Percentiles rank a stretch among this genome's conserved stretches.
Conservation (phyloP, 2,329 filamentous ascomycete genomes). For the Monosporascus sp. region DNA sequence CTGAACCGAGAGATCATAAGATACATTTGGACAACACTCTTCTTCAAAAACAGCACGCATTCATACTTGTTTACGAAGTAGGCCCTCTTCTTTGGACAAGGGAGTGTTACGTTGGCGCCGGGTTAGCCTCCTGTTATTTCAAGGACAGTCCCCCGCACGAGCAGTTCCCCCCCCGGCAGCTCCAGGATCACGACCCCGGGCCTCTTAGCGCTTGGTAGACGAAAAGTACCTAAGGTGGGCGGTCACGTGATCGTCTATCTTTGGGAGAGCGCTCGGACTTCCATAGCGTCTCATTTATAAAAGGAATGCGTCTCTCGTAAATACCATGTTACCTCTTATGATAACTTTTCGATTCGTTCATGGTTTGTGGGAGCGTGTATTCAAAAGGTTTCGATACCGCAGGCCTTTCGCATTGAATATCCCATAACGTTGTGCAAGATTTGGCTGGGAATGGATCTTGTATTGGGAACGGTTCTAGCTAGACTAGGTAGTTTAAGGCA, state of each 20-base stretch:
- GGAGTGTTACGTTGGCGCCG: background rate
- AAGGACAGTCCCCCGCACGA: background rate
- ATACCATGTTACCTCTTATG: too few relatives aligned
- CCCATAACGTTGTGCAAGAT: too few relatives aligned
- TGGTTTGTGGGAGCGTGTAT: too few relatives aligned
- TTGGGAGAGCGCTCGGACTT: background rate
- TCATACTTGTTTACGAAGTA: too few relatives aligned
- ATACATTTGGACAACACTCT: background rate
- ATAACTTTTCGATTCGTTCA: too few relatives aligned
- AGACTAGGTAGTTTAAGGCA: too few relatives aligned
- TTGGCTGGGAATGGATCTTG: too few relatives aligned
- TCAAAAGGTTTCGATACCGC: too few relatives aligned
- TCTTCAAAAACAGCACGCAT: background rate
- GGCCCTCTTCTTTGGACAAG: background rate
- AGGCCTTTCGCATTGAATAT: too few relatives aligned
- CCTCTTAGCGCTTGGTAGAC: background rate
- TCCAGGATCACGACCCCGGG: background rate
- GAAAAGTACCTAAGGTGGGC: background rate
- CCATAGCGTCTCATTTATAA: too few relatives aligned
- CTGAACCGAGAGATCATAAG: conserved; percentile 11
- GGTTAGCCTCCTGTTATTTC: background rate
- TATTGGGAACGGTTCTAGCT: too few relatives aligned
- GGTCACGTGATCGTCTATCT: background rate
- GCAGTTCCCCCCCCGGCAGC: background rate
- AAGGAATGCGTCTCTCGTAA: too few relatives aligned